Evolutionary conservation across 495 filamentous ascomycete species (phyloP).

Genomic region (Sporormia fimetaria): DNA sequence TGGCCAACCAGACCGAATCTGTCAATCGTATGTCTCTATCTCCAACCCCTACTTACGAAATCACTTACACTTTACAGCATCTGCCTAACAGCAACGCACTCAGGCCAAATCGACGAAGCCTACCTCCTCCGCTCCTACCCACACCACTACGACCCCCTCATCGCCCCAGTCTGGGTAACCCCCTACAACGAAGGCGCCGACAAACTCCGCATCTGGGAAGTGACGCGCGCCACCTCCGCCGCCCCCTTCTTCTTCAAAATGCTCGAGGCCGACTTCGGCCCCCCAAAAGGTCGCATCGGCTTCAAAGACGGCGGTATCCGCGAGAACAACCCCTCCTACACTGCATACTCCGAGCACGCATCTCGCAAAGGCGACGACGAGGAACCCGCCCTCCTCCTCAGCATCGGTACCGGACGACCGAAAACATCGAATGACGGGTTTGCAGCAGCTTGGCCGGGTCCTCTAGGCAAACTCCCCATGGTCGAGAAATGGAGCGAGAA

Average conservation of each 20-base stretch:
- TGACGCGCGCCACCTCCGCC: constrained; percentile 43
- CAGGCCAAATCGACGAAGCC: constrained; percentile 30
- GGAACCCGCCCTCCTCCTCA: constrained; percentile 30
- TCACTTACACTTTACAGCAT: constrained; percentile 22
- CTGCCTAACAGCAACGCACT: constrained; percentile 35
- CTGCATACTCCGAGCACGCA: constrained; percentile 33
- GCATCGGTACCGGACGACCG: constrained; percentile 33
- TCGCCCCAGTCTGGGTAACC: constrained; percentile 32
- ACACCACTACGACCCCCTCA: constrained; percentile 30
- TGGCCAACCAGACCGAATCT: constrained; percentile 29
- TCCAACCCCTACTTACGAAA: constrained; percentile 7
- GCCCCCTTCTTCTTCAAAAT: constrained; percentile 43
- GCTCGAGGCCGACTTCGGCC: constrained; percentile 30
- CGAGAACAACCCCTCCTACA: constrained; percentile 35
- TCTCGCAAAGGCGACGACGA: constrained; percentile 28
- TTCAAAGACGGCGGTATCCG: constrained; percentile 39
- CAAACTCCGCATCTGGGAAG: constrained; percentile 38
- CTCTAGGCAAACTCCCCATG: constrained; percentile 26
- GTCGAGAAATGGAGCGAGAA: constrained; percentile 34
- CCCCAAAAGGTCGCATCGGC: constrained; percentile 13
- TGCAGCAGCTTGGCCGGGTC: constrained; percentile 32
- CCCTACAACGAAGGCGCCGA: constrained; percentile 36
- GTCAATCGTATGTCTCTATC: constrained; percentile 28
- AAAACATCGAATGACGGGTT: constrained; percentile 33
- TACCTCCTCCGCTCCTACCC: constrained; percentile 36